Base-by-base conservation (phyloP, 805 yeast species). In the Komagataella mondaviorum region DNA sequence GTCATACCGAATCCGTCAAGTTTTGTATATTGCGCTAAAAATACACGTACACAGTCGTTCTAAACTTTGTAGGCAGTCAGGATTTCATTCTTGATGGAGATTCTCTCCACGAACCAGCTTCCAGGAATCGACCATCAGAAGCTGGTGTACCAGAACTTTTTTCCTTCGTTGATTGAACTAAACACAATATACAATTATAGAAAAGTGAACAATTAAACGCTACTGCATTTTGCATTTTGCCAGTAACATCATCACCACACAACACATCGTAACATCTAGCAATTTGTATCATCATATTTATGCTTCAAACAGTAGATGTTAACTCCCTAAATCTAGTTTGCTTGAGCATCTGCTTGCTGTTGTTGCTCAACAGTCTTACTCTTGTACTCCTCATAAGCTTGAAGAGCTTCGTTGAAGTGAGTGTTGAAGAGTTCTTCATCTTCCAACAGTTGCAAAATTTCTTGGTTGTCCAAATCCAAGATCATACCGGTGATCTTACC, bases 401-500 rank as follows among this genome's bases (percentile, higher is more conserved):
- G 80, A 62, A 84, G 80, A 60, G 99, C 99, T 71, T 91, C 98
- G 63, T 84, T 85, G 67, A 91, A 88, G 70, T 89, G 96, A 69
- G 82, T 81, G 75, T 83, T 83, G 76, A 93, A 87, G 60, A 85
- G 79, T 62, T 81, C 89, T 58, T 88, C 96, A 68, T 90, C 93
- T 66, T 88, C 95, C 69, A 88, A 80, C 69, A 91, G 77, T 55
- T 85, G 85, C 64, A 90, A 73, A 62, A 93, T 86, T 74, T 91
- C 96, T 64, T 81, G 81, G 72, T 86, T 87, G 66, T 89, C 95
- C 81, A 91, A 82, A 68, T 90, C 96, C 66, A 93, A 80, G 76
- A 93, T 81, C 98, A 93, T 93, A 76, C 98, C 97, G 59, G 99
- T 93, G 69, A 93, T 88, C 77, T 90, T 91, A 75, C 96, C 96